phyloP scores from a whole-genome alignment of 1,284 basidiomycete genomes.

The Phylloporus sp. region DNA sequence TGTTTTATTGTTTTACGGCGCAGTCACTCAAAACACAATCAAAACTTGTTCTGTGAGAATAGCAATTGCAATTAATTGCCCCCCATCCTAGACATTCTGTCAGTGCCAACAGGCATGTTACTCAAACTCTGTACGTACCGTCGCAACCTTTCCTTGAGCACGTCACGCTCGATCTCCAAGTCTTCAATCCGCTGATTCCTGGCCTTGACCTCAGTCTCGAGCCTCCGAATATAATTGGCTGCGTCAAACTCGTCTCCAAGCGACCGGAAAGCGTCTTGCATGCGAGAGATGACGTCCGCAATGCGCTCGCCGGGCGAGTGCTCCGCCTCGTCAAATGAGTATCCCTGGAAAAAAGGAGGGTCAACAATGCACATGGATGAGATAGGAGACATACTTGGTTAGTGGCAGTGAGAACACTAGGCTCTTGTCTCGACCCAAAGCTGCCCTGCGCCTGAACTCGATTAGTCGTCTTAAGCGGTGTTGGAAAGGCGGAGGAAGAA shows the following conservation, averaged over 20 bases:
- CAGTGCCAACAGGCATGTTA: not conserved
- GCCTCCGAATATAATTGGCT: constrained; percentile 45
- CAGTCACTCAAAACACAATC: not conserved
- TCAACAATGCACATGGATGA: not conserved
- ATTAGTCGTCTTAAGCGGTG: constrained; percentile 27
- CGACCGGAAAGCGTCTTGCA: constrained; percentile 4
- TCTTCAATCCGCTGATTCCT: constrained; percentile 49
- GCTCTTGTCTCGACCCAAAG: constrained; percentile 10
- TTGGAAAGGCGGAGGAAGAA: constrained; percentile 18
- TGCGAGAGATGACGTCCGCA: constrained; percentile 7
- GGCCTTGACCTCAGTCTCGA: constrained; percentile 45
- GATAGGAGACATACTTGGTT: constrained; percentile 14
- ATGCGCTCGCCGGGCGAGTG: constrained; percentile 26
- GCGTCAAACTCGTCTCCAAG: constrained; percentile 15
- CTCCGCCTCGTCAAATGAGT: constrained; percentile 19
- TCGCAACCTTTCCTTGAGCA: constrained; percentile 21
- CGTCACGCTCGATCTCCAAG: constrained; percentile 44
- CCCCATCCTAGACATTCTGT: constrained; percentile 17
- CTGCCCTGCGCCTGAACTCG: constrained; percentile 3
- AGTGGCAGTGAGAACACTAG: constrained; percentile 25
- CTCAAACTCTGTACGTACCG: constrained; percentile 19
- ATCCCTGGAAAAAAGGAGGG: constrained; percentile 16
- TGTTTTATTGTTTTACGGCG: not conserved
- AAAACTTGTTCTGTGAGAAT: constrained; percentile 2
- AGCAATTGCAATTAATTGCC: constrained; percentile 19